Conservation (phyloP, 169 alveolate species). For the Cytauxzoon felis region DNA sequence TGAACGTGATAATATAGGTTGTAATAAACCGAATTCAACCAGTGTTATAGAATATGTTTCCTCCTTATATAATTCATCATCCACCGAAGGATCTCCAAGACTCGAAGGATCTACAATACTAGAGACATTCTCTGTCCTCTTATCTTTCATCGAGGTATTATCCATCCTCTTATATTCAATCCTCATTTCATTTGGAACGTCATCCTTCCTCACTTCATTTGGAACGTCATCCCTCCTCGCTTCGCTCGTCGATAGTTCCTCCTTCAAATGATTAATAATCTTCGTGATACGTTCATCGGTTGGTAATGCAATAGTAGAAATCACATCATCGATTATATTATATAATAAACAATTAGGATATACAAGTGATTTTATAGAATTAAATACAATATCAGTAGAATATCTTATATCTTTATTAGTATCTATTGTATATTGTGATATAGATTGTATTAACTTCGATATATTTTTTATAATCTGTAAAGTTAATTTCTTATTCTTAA, state of each 20-base stretch:
- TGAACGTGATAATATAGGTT: slow-evolving; percentile 31
- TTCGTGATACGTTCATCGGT: slow-evolving; percentile 10
- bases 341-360: slow-evolving; percentile 9
- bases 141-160: too few species aligned
- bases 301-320: slow-evolving; percentile 28
- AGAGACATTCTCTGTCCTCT: too few species aligned
- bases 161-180: too few species aligned
- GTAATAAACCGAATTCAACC: slow-evolving; percentile 37
- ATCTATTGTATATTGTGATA: slow-evolving; percentile 35
- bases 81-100: not conserved
- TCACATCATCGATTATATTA: slow-evolving; percentile 19
- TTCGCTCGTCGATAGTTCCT: too few species aligned
- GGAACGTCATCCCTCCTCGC: too few species aligned
- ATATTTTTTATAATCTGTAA: slow-evolving; percentile 15
- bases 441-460: slow-evolving; percentile 16
- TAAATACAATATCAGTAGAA: slow-evolving; percentile 24
- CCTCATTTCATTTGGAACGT: too few species aligned
- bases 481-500: slow-evolving; percentile 1
- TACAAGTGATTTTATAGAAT: slow-evolving; percentile 22
- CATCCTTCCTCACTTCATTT: too few species aligned
- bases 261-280: slow-evolving; percentile 21
- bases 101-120: too few species aligned
- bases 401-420: slow-evolving; percentile 25
- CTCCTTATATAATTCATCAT: not conserved
- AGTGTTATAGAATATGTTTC: slow-evolving; percentile 12